Evolutionary conservation across 441 rosid species (phyloP), one percentile per base, ranked within the genome.

Genomic region (Dalechampia spathulata): DNA sequence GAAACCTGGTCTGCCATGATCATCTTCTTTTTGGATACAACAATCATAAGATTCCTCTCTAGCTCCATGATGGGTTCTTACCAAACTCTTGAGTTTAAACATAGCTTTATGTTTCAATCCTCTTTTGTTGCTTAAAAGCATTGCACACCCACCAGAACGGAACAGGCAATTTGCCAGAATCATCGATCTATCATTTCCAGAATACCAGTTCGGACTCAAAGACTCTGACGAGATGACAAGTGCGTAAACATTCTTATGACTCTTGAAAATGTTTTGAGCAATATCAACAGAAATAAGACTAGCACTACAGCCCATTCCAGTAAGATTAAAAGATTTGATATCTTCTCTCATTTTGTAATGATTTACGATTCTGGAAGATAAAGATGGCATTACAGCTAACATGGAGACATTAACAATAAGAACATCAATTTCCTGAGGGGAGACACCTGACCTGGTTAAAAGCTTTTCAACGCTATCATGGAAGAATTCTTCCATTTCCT

Each of bases 251-350:
- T 87, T 79, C 36, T 74, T 71, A 37, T 78, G 54, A 10, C 74
- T 67, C 47, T 74, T 85, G 64, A 93, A 87, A 11, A 82, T 41
- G 79, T 71, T 85, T 6, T 73, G 79, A 19, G 75, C 86, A 41
- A 85, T 67, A 52, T 87, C 85, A 22, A 85, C 39, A 12, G 99
- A 83, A 23, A 93, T 68, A 22, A 93, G 68, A 65, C 96, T 89
- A n/a, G 96, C 96, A 58, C 95, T 89, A 19, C 99, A 93, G 0
- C 99, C 97, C 97, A 93, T 93, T 9, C 93, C 97, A 0, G 96
- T 73, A 12, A 93, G 64, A 53, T 89, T 83, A 46, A 66, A 87
- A 22, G 77, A 81, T 65, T 87, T 89, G 7, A 89, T 46, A 55
- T 89, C 92, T 4, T 79, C 75, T 48, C 92, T 79, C 81, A 92